A percentile compares a stretch with the other conserved stretches of the same genome.
Evolutionary conservation across 805 yeast species (phyloP).

Genomic region (Saccharomycopsis sp.): DNA sequence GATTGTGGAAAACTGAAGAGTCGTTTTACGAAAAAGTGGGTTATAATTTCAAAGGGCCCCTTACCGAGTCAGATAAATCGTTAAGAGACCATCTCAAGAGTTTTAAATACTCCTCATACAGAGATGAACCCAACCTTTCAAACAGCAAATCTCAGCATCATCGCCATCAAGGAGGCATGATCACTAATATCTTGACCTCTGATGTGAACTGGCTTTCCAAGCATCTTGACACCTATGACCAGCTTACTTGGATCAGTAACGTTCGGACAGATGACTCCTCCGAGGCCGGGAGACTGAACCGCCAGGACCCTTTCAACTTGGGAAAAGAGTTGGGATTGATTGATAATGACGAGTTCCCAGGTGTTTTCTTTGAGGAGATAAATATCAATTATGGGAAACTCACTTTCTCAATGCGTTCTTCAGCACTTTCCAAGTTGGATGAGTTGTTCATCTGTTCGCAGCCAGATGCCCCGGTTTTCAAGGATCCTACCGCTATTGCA

Average conservation of each 20-base stretch:
- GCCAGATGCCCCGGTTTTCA: conserved; percentile 9
- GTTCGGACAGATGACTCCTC: conserved; percentile 31
- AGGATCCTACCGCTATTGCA: too few relatives aligned
- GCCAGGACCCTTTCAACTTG: conserved; percentile 49
- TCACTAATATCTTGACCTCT: conserved; percentile 33
- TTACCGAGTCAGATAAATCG: conserved; percentile 30
- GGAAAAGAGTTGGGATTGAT: conserved; percentile 89
- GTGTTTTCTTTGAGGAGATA: conserved; percentile 75
- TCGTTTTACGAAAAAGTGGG: conserved; percentile 39
- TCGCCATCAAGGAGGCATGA: too few relatives aligned
- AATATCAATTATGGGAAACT: conserved; percentile 80
- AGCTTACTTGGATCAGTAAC: conserved; percentile 44
- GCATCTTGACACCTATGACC: conserved; percentile 71
- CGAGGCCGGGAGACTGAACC: conserved; percentile 27
- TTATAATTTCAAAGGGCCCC: conserved; percentile 31
- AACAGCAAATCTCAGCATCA: too few relatives aligned
- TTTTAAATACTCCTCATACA: conserved; percentile 39
- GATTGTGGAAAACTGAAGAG: conserved; percentile 66
- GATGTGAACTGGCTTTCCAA: conserved; percentile 31
- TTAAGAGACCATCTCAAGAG: background rate
- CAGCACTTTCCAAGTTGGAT: conserved; percentile 39
- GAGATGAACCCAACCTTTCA: conserved; percentile 34
- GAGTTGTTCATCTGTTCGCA: conserved; percentile 7
- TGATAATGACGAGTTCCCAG: conserved; percentile 49
- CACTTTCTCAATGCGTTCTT: conserved; percentile 71